Evolutionary conservation across 2,329 filamentous ascomycete species (phyloP).

Genomic region (Colletotrichum gigasporum): DNA sequence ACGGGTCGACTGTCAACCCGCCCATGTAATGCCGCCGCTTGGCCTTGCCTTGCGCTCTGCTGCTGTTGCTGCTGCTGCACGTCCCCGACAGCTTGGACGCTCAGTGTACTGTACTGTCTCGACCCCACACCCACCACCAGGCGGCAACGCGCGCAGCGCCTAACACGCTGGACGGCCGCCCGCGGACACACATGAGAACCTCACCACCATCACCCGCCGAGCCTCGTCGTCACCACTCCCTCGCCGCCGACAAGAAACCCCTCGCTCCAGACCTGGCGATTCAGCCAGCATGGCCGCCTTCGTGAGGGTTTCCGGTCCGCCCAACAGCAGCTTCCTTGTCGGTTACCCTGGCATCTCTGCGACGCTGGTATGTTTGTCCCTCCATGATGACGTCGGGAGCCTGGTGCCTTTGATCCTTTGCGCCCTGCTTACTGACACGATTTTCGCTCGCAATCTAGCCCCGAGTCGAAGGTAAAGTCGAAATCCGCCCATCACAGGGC

Average conservation of each 20-base stretch:
- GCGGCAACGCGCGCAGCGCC: conserved; percentile 33
- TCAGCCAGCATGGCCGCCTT: conserved; percentile 70
- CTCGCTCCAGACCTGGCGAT: conserved; percentile 10
- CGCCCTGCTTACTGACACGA: conserved; percentile 17
- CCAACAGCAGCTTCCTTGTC: conserved; percentile 95
- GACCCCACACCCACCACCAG: conserved; percentile 30
- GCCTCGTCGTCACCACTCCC: neutral
- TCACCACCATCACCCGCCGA: conserved; percentile 18
- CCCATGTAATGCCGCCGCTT: conserved; percentile 31
- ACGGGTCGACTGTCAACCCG: conserved; percentile 7
- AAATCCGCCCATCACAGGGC: conserved; percentile 88
- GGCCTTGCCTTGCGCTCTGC: conserved; percentile 29
- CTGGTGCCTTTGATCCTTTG: conserved; percentile 30
- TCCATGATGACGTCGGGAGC: conserved; percentile 18
- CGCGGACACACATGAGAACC: conserved; percentile 31
- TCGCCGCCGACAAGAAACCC: conserved; percentile 17
- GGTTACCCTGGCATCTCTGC: conserved; percentile 98
- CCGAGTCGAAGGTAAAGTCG: conserved; percentile 96
- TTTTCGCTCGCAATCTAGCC: conserved; percentile 64
- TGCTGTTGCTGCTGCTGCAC: conserved; percentile 12
- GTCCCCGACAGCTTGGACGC: conserved; percentile 30
- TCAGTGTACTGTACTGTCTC: conserved; percentile 24
- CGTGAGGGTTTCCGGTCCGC: conserved; percentile 96
- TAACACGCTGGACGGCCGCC: conserved; percentile 31
- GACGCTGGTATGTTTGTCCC: conserved; percentile 78